Evolutionary conservation across 2,329 filamentous ascomycete species (phyloP), one percentile per base, ranked within the genome.

Genomic region (Fusarium oligoseptatum): DNA sequence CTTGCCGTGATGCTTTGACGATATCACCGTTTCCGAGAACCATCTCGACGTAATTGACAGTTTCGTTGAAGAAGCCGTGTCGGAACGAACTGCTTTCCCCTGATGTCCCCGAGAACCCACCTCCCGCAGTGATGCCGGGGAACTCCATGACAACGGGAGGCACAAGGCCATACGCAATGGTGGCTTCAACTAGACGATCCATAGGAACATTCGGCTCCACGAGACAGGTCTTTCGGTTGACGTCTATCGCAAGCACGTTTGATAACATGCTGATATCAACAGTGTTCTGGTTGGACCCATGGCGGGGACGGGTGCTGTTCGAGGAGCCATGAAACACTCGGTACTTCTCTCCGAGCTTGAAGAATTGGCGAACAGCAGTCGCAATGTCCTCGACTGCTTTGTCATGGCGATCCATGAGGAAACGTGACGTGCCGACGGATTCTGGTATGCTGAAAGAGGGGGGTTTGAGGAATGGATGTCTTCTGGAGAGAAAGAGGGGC

Each of bases 311-410:
- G 45, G 93, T 95, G 77, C 88, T 92, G 83, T 94, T 94, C 57
- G 93, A 94, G 14, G 90, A 91, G 72, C 93, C 92, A 83, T 94
- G 92, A 77, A 87, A 91, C 81, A 94, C 92, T 50, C 93, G 89
- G 83, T 92, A 95, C 7, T 92, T 89, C 77, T 85, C 81, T 24
- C 80, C 80, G 10, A 83, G 80, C 61, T 84, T 81, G 77, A 85
- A 87, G 76, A 86, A 85, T 65, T 80, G 71, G 52, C 84, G 83
- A 41, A 88, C 85, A 1, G 83, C 80, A 4, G 81, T 64, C 6
- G 87, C 82, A 56, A 89, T 84, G 6, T 83, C 78, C 50, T 83
- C 76, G 29, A 88, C 84, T 12, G 84, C 80, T 45, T 83, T 78
- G n/a, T 76, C 78, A 79, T 89, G 88, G 34, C 83, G 83, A 43